These are phyloP conservation scores for Massospora cicadina DNA, from an alignment of 371 early-diverging fungal species.

Conservation along the genomic window DNA sequence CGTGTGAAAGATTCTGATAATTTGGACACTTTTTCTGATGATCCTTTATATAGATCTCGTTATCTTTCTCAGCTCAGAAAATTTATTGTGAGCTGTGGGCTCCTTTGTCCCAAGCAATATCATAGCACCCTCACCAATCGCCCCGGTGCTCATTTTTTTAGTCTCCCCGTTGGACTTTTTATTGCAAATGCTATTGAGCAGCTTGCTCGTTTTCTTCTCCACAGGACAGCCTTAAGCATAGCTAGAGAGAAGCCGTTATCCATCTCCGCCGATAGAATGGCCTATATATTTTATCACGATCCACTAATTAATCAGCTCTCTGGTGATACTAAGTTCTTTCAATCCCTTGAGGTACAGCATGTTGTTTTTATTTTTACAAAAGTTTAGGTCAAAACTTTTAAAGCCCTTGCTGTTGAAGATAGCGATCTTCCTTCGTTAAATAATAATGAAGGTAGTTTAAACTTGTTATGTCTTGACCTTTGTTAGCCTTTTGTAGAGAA, in stretches of 20 bases:
- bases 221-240: not conserved
- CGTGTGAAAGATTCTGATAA: not conserved
- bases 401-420: constrained; percentile 3
- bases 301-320: not conserved
- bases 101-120: not conserved
- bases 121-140: not conserved
- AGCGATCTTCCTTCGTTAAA: not conserved
- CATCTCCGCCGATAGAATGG: constrained; percentile 1
- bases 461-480: not conserved
- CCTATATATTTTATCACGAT: constrained; percentile 5
- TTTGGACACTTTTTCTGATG: not conserved
- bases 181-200: constrained; percentile 6
- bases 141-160: not conserved
- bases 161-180: constrained; percentile 1
- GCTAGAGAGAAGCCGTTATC: not conserved
- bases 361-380: not conserved
- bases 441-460: not conserved
- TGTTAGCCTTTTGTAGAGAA: not conserved
- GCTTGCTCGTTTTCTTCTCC: not conserved
- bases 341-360: not conserved
- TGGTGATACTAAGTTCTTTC: not conserved
- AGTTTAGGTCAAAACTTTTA: constrained; percentile 4
- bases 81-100: constrained; percentile 2
- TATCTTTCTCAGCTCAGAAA: not conserved
- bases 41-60: not conserved